phyloP scores from a whole-genome alignment of 176 grass and related monocot species.

The Leersia perrieri region DNA sequence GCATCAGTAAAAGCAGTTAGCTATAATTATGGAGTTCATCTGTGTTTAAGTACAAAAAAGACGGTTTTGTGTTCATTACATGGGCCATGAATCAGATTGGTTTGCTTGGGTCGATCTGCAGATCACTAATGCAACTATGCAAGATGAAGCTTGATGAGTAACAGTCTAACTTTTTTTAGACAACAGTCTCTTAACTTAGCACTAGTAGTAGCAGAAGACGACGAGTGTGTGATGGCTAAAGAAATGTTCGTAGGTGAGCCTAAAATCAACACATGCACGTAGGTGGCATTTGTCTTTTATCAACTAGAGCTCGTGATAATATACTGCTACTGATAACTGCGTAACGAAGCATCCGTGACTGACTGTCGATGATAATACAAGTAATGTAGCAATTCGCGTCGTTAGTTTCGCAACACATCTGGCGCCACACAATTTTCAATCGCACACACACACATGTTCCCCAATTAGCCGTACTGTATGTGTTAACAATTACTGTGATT shows the following conservation, averaged over 20 bases:
- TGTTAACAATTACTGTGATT: neutral
- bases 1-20: too few species aligned
- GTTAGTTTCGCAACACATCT: slow-evolving; percentile 19
- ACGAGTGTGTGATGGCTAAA: neutral
- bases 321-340: neutral
- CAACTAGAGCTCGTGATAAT: neutral
- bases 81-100: neutral
- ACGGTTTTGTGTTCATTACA: neutral
- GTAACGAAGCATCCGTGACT: neutral
- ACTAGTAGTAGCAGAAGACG: neutral
- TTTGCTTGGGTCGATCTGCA: neutral
- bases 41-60: neutral
- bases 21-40: neutral
- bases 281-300: neutral
- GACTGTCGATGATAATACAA: neutral
- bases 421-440: slow-evolving; percentile 23
- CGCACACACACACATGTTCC: too few species aligned
- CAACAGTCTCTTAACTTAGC: neutral
- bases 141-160: neutral
- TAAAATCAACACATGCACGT: neutral
- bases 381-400: too few species aligned
- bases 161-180: too few species aligned
- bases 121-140: neutral
- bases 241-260: neutral
- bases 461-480: too few species aligned